Percentiles rank a stretch among this genome's conserved stretches.
Evolutionary conservation across 352 stramenopile species (phyloP).

Genomic region (Pythium sp.): DNA sequence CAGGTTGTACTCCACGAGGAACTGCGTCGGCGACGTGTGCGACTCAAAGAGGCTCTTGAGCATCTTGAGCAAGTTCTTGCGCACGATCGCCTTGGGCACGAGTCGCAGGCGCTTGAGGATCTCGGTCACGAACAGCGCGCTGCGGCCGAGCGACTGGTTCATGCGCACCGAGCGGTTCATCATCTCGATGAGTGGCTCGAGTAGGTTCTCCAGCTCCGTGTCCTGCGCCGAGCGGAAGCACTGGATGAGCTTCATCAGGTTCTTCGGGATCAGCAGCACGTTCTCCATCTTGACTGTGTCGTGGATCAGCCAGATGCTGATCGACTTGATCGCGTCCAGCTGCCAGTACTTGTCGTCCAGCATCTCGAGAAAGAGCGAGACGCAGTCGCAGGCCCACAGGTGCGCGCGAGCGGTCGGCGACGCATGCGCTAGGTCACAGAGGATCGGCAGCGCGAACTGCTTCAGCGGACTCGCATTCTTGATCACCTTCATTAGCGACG

Average conservation of each 20-base stretch:
- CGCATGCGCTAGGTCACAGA: slow-evolving; percentile 91
- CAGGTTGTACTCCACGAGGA: slow-evolving; percentile 89
- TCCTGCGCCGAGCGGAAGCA: slow-evolving; percentile 72
- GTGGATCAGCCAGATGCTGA: slow-evolving; percentile 83
- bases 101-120: slow-evolving; percentile 76
- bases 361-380: slow-evolving; percentile 85
- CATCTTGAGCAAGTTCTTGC: slow-evolving; percentile 91
- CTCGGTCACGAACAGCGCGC: slow-evolving; percentile 82
- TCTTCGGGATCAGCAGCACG: slow-evolving; percentile 58
- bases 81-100: slow-evolving; percentile 85
- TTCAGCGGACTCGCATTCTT: slow-evolving; percentile 83
- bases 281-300: slow-evolving; percentile 85
- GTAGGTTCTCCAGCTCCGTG: slow-evolving; percentile 72
- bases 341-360: slow-evolving; percentile 90
- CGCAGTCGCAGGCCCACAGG: slow-evolving; percentile 79
- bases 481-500: slow-evolving; percentile 88
- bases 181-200: slow-evolving; percentile 81
- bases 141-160: slow-evolving; percentile 85
- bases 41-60: slow-evolving; percentile 89
- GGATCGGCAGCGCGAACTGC: slow-evolving; percentile 90
- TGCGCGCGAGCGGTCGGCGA: slow-evolving; percentile 80
- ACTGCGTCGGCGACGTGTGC: slow-evolving; percentile 80
- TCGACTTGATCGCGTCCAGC: slow-evolving; percentile 85
- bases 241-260: slow-evolving; percentile 67
- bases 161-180: slow-evolving; percentile 69